Base-by-base conservation (phyloP, 768 basidiomycete species). In the Hygrocybe punicea region DNA sequence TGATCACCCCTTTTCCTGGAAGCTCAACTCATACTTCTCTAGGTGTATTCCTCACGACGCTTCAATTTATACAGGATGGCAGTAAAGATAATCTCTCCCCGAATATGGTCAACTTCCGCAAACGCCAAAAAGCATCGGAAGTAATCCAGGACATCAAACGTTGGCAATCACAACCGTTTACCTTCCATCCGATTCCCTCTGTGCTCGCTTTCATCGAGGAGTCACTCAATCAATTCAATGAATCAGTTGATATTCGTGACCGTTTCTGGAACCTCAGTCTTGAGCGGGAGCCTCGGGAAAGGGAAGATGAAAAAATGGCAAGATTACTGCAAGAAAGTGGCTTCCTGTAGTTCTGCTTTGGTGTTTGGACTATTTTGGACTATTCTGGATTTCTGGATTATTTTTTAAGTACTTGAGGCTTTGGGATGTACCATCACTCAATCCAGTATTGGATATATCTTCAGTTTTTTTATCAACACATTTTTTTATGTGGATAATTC, bases 61-160 rank as follows among this genome's bases (percentile, higher is more conserved):
- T 98, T 59, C 95, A 94, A n/a, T 98, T 98, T 72, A 96, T 97
- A 68, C 93, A 97, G 72, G 97, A 98, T 63, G 97, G 96, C 8
- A 93, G 92, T 66, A 87, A 89, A 51, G 92, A 98, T 75, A 84
- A 80, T 62, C 77, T 97, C 9, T 81, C 81, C 16, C 88, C 84
- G 7, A 81, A 83, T 55, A 76, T 96, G 60, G 86, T 98, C 73
- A 98, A 98, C 75, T 98, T 98, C 76, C 84, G 87, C 67, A 99
- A 99, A 72, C 89, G 96, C 16, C 87, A 92, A 65, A 91, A 91
- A 72, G 87, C 93, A 0, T 93, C 94, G n/a, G 95, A 97, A 67
- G 91, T 98, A 63, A 93, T 99, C 64, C 86, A 87, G 60, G 94
- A 98, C 69, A 98, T 99, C 69, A 91, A 97, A 69, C 87, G 92